Conservation (phyloP, 139 green algal species). For the Bryopsis sp. region DNA sequence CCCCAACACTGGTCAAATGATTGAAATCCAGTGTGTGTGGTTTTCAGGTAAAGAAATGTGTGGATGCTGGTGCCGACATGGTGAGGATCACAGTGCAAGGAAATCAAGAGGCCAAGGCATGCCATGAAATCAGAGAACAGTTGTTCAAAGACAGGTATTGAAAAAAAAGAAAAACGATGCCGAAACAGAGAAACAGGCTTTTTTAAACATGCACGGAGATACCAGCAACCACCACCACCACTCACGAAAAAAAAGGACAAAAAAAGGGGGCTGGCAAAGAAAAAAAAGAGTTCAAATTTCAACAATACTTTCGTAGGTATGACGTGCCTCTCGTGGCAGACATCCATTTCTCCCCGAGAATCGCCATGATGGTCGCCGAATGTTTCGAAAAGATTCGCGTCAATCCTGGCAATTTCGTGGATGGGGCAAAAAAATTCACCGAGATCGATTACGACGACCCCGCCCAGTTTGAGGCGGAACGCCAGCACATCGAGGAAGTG, state of each 20-base stretch:
- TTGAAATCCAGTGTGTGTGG: too few species aligned
- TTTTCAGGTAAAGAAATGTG: constrained; percentile 94
- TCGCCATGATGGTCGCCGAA: constrained; percentile 95
- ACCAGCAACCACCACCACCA: too few species aligned
- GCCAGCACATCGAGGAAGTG: constrained; percentile 77
- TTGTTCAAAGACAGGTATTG: constrained; percentile 84
- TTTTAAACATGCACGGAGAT: constrained; percentile 2
- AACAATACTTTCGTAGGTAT: constrained; percentile 55
- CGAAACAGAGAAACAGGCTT: neutral
- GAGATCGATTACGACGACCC: constrained; percentile 88
- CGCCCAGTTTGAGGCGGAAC: constrained; percentile 73
- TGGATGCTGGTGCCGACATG: constrained; percentile 89
- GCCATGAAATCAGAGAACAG: constrained; percentile 82
- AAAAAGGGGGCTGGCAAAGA: too few species aligned
- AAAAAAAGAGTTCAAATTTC: neutral
- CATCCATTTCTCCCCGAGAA: constrained; percentile 96
- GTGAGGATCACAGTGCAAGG: constrained; percentile 97
- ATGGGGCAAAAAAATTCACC: constrained; percentile 88
- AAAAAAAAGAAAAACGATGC: neutral
- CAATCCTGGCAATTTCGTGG: constrained; percentile 96
- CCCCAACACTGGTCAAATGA: too few species aligned
- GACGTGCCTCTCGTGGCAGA: constrained; percentile 92
- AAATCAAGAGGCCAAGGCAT: constrained; percentile 87
- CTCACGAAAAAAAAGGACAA: too few species aligned
- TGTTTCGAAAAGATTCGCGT: constrained; percentile 97